Conservation (phyloP, 1,284 basidiomycete species). For the Austroboletus niveus region DNA sequence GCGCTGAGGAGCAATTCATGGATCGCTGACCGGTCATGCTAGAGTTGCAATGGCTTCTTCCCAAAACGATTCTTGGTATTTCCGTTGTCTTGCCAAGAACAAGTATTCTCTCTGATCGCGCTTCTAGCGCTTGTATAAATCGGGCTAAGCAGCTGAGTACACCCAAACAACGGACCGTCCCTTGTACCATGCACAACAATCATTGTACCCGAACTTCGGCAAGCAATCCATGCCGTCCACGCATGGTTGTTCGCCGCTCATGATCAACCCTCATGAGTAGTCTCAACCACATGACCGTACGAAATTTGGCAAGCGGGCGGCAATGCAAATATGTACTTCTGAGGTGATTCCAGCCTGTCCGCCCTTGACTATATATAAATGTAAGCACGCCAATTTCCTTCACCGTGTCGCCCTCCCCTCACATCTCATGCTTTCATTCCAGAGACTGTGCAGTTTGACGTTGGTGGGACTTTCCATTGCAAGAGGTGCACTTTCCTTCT, state of each 20-base stretch:
- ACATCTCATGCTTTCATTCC: constrained; percentile 8
- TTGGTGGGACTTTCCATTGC: constrained; percentile 18
- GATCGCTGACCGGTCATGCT: background rate
- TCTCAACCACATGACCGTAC: constrained; percentile 3
- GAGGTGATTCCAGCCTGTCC: background rate
- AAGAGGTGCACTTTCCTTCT: constrained; percentile 27
- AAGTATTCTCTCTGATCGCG: background rate
- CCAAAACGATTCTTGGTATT: background rate
- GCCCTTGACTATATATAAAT: constrained; percentile 20
- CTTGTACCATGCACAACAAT: background rate
- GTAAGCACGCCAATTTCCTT: background rate
- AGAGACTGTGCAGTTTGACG: constrained; percentile 10
- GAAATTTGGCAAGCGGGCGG: constrained; percentile 4
- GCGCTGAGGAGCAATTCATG: background rate
- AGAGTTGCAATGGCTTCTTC: constrained; percentile 1
- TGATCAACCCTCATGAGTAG: background rate
- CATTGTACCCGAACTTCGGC: background rate
- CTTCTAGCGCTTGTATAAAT: constrained; percentile 5
- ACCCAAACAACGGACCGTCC: background rate
- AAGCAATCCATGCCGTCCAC: constrained; percentile 2
- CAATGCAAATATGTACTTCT: constrained; percentile 7
- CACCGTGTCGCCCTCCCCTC: background rate
- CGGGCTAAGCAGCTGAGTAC: background rate
- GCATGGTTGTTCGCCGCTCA: background rate
- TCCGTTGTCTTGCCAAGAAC: background rate